These are phyloP conservation scores for Cinnamomum micranthum DNA, from an alignment of 164 flowering plant species.

Conservation along the genomic window DNA sequence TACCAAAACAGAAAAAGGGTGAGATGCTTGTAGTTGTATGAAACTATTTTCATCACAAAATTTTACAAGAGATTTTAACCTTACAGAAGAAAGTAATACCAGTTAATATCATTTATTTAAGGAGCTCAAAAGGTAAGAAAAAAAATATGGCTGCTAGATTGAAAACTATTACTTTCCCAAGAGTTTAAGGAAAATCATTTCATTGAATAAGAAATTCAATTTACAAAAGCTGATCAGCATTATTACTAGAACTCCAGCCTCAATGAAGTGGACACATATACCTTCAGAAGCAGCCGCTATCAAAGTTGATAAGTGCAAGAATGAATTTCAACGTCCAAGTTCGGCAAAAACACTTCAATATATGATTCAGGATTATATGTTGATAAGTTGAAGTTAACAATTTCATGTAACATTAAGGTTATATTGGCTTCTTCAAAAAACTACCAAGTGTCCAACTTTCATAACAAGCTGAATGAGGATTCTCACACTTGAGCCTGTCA, in stretches of 20 bases:
- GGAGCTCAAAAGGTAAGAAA: not conserved
- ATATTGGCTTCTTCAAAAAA: too few species aligned
- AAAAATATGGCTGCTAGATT: not conserved
- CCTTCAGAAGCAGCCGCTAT: not conserved
- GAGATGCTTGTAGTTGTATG: not conserved
- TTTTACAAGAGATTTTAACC: not conserved
- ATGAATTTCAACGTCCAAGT: too few species aligned
- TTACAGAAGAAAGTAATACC: not conserved
- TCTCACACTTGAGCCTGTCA: too few species aligned
- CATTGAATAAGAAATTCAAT: not conserved
- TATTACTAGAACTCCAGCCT: not conserved
- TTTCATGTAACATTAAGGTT: not conserved
- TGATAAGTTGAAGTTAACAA: not conserved
- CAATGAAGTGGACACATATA: not conserved
- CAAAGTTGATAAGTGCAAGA: not conserved
- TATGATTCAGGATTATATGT: not conserved
- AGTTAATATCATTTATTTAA: not conserved
- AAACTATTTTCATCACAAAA: not conserved
- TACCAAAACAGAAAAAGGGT: constrained; percentile 3
- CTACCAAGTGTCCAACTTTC: too few species aligned
- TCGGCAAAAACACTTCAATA: not conserved
- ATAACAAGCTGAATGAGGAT: too few species aligned
- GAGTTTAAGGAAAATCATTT: not conserved
- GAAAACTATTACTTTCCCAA: not conserved
- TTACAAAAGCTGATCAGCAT: not conserved